A percentile compares a stretch with the other conserved stretches of the same genome.
These are phyloP conservation scores for Exophiala mesophila DNA, from an alignment of 2,329 filamentous ascomycete species.

Conservation along the genomic window DNA sequence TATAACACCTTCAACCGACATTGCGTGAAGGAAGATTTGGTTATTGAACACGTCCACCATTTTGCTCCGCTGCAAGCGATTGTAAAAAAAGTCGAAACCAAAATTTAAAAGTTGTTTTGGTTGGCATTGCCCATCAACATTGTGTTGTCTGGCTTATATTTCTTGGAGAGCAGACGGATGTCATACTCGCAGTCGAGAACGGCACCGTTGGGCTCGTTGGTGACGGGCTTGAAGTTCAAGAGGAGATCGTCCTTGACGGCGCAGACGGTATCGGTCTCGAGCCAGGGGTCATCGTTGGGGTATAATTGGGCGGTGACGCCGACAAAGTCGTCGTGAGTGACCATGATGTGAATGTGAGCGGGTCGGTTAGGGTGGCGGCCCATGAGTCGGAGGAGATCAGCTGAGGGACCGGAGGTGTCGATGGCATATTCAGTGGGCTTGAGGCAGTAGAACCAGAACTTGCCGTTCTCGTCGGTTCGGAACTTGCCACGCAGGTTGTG, in stretches of 20 bases:
- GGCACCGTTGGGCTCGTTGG: slow-evolving; percentile 47
- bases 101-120: slow-evolving; percentile 2
- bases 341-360: slow-evolving; percentile 58
- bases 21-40: no score
- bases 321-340: slow-evolving; percentile 52
- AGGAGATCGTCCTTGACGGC: slow-evolving; percentile 58
- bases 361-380: slow-evolving; percentile 58
- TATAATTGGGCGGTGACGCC: slow-evolving; percentile 56
- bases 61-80: no score
- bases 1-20: not conserved
- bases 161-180: slow-evolving; percentile 34
- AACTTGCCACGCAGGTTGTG: slow-evolving; percentile 77
- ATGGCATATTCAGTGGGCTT: slow-evolving; percentile 69
- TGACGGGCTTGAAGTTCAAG: slow-evolving; percentile 52
- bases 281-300: slow-evolving; percentile 54
- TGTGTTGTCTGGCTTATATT: slow-evolving; percentile 3
- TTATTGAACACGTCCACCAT: no score
- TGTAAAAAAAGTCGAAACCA: not conserved
- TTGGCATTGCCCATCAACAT: slow-evolving; percentile 5
- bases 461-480: slow-evolving; percentile 62
- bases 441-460: slow-evolving; percentile 70
- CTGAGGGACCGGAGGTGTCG: slow-evolving; percentile 58
- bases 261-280: slow-evolving; percentile 56
- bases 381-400: slow-evolving; percentile 48
- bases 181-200: slow-evolving; percentile 59